Conservation (phyloP, 2,329 filamentous ascomycete species). For the Lachnellula arida region DNA sequence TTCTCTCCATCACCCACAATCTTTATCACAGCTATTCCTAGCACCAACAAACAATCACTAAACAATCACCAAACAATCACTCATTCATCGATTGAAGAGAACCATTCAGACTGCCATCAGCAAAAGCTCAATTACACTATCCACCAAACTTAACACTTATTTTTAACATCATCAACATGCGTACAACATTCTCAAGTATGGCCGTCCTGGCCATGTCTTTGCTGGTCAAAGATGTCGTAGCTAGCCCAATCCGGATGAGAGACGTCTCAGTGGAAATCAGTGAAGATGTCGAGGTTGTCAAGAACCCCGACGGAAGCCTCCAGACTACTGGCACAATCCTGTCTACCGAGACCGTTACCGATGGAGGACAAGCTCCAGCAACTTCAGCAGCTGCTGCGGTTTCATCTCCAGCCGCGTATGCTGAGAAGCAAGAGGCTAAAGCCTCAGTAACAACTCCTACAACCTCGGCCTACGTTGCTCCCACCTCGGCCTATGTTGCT, state of each 20-base stretch:
- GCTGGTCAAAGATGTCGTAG: slow-evolving; percentile 28
- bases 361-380: slow-evolving; percentile 7
- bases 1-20: slow-evolving; percentile 5
- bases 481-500: background rate
- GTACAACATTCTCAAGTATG: slow-evolving; percentile 22
- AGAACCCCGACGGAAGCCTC: slow-evolving; percentile 17
- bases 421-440: background rate
- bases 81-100: slow-evolving; percentile 24
- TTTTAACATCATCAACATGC: slow-evolving; percentile 19
- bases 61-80: background rate
- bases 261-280: slow-evolving; percentile 21
- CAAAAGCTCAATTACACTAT: background rate
- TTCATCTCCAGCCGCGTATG: background rate
- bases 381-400: background rate
- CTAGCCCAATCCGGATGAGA: slow-evolving; percentile 19
- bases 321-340: slow-evolving; percentile 14
- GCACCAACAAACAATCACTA: background rate
- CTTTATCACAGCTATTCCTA: slow-evolving; percentile 1
- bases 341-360: slow-evolving; percentile 18
- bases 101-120: slow-evolving; percentile 6
- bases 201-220: slow-evolving; percentile 29
- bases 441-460: slow-evolving; percentile 3
- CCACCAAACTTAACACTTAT: background rate
- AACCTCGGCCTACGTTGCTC: background rate
- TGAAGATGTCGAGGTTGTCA: slow-evolving; percentile 22